These are phyloP conservation scores for Senna tora DNA, from an alignment of 306 rosid species.

Conservation along the genomic window DNA sequence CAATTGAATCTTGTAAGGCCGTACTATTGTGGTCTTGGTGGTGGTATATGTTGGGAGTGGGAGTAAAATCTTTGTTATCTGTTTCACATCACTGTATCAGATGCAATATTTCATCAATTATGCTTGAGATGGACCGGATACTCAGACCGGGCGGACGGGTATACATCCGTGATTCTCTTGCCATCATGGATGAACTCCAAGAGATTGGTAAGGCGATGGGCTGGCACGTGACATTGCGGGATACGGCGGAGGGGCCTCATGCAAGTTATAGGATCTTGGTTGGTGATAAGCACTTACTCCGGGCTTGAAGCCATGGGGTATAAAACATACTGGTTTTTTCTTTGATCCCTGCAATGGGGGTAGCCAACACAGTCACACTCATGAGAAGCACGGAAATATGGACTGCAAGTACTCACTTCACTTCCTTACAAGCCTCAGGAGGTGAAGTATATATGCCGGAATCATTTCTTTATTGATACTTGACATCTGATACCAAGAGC, in stretches of 20 bases:
- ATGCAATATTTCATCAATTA: constrained; percentile 79
- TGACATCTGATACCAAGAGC: constrained; percentile 28
- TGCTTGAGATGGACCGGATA: constrained; percentile 99
- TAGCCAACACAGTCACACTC: constrained; percentile 15
- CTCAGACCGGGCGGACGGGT: constrained; percentile 85
- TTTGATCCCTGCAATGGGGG: constrained; percentile 18
- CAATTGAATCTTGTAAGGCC: neutral
- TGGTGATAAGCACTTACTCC: constrained; percentile 79
- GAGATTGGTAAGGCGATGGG: constrained; percentile 85
- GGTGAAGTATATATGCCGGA: constrained; percentile 15
- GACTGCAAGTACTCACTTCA: constrained; percentile 28
- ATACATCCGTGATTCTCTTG: constrained; percentile 76
- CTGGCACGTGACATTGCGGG: constrained; percentile 68
- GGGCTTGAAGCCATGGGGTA: constrained; percentile 48
- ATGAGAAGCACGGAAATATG: constrained; percentile 33
- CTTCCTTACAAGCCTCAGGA: constrained; percentile 22
- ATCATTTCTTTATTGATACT: constrained; percentile 32
- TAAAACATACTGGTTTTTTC: constrained; percentile 24
- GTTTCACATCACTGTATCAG: constrained; percentile 46
- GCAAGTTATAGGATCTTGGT: constrained; percentile 78
- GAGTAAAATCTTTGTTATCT: constrained; percentile 1
- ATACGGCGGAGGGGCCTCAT: constrained; percentile 89
- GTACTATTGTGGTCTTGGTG: neutral
- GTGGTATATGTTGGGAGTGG: neutral
- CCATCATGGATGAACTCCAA: constrained; percentile 85